phyloP scores from a whole-genome alignment of 2,329 filamentous ascomycete species.

The Penicillium fuscoglaucum region DNA sequence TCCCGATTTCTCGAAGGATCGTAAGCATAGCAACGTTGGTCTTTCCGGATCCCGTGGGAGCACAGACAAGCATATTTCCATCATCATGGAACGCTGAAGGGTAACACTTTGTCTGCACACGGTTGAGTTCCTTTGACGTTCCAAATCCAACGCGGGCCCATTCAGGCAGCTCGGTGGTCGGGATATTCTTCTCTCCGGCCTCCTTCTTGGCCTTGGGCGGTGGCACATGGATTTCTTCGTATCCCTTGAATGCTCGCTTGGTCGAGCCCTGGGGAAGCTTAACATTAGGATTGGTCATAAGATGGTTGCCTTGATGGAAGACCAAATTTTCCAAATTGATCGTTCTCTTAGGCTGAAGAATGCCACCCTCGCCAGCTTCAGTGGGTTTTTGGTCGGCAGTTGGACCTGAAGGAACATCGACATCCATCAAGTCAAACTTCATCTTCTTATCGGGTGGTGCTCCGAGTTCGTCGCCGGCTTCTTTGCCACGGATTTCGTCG shows the following conservation, averaged over 20 bases:
- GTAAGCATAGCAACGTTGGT: conserved; percentile 98
- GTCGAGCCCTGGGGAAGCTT: conserved; percentile 91
- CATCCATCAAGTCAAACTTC: conserved; percentile 81
- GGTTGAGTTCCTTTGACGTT: conserved; percentile 82
- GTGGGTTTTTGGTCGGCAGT: conserved; percentile 54
- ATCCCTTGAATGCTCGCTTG: conserved; percentile 94
- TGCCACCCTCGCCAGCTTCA: conserved; percentile 73
- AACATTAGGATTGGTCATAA: conserved; percentile 99
- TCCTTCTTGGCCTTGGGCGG: conserved; percentile 85
- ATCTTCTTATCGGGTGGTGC: conserved; percentile 74
- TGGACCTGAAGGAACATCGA: conserved; percentile 69
- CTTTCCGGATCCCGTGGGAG: conserved; percentile 95
- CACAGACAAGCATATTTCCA: conserved; percentile 96
- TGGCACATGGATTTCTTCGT: conserved; percentile 97
- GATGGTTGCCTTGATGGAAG: conserved; percentile 96
- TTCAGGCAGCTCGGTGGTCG: conserved; percentile 83
- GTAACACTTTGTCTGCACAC: conserved; percentile 92
- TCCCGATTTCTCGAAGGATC: conserved; percentile 94
- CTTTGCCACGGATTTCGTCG: conserved; percentile 79
- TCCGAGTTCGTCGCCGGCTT: conserved; percentile 54
- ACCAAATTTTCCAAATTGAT: conserved; percentile 95
- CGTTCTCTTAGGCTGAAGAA: conserved; percentile 78
- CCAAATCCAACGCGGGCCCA: conserved; percentile 90
- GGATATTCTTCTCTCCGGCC: conserved; percentile 75
- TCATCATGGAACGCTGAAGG: conserved; percentile 89